Evolutionary conservation across 2,329 filamentous ascomycete species (phyloP).

Genomic region (Ophiosphaerella korrae): DNA sequence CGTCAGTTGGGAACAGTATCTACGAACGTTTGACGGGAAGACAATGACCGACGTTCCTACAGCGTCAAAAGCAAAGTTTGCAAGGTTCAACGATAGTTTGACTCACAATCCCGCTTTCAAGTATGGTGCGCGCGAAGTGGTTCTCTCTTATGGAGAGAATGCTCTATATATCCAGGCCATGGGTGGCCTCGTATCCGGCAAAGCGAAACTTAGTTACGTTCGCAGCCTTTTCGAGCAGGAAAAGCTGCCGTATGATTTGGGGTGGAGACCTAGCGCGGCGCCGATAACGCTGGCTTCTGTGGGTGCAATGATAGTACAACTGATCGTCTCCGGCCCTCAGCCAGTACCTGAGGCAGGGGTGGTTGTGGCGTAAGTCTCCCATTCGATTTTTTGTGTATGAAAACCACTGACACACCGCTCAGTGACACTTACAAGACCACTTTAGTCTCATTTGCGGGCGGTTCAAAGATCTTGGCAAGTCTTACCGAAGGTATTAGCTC

Average conservation of each 20-base stretch:
- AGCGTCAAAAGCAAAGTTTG: slow-evolving; percentile 13
- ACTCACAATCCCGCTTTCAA: slow-evolving; percentile 15
- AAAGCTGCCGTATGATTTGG: slow-evolving; percentile 16
- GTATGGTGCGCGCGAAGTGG: slow-evolving; percentile 13
- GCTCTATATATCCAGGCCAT: slow-evolving; percentile 16
- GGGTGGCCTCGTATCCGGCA: slow-evolving; percentile 8
- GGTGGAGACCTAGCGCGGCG: slow-evolving; percentile 18
- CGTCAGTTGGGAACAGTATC: slow-evolving; percentile 18
- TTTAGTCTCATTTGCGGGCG: slow-evolving; percentile 13
- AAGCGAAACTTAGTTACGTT: slow-evolving; percentile 17
- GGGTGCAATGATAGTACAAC: slow-evolving; percentile 16
- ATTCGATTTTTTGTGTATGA: neutral
- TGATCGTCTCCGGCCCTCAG: slow-evolving; percentile 9
- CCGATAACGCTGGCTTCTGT: slow-evolving; percentile 18
- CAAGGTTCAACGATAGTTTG: slow-evolving; percentile 12
- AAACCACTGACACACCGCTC: neutral
- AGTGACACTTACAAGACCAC: slow-evolving; percentile 22
- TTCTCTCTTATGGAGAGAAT: slow-evolving; percentile 24
- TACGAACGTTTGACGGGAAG: slow-evolving; percentile 17
- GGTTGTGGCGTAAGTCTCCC: slow-evolving; percentile 10
- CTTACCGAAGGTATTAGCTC: slow-evolving; percentile 19
- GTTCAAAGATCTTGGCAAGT: slow-evolving; percentile 13
- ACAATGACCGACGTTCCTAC: slow-evolving; percentile 15
- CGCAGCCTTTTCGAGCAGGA: slow-evolving; percentile 20
- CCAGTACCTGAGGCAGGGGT: slow-evolving; percentile 8